These are phyloP conservation scores for Zymoseptoria tritici DNA, from an alignment of 2,329 filamentous ascomycete genomes.

Conservation along the genomic window DNA sequence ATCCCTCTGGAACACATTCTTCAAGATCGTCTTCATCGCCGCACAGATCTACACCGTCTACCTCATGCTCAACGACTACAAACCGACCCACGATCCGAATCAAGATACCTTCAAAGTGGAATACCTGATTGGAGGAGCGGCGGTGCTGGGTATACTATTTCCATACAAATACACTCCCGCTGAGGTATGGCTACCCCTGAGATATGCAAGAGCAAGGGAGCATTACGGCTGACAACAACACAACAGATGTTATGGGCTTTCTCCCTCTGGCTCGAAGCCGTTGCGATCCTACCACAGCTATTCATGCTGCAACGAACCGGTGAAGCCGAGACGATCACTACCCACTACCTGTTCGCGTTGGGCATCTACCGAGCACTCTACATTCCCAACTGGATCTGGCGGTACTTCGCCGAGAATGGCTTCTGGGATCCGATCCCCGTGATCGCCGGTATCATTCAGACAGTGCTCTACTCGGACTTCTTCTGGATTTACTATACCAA, in stretches of 20 bases:
- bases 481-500: constrained; percentile 99
- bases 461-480: constrained; percentile 94
- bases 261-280: constrained; percentile 94
- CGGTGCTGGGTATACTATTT: constrained; percentile 70
- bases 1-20: constrained; percentile 77
- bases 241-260: constrained; percentile 87
- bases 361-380: constrained; percentile 88
- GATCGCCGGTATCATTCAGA: constrained; percentile 84
- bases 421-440: constrained; percentile 77
- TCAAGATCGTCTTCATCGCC: constrained; percentile 91
- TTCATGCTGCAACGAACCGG: constrained; percentile 98
- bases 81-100: constrained; percentile 93
- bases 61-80: constrained; percentile 95
- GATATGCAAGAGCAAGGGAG: background rate
- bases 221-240: constrained; percentile 2
- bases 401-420: constrained; percentile 66
- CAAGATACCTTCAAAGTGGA: constrained; percentile 96
- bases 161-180: constrained; percentile 75
- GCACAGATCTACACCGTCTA: constrained; percentile 92
- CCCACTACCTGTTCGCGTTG: constrained; percentile 91
- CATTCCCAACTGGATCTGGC: constrained; percentile 97
- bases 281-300: constrained; percentile 92
- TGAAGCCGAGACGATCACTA: constrained; percentile 98
- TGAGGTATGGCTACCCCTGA: constrained; percentile 42
- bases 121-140: constrained; percentile 78